Evolutionary conservation across 2,329 filamentous ascomycete genomes (phyloP).

Genomic region (Neonectria hederae): DNA sequence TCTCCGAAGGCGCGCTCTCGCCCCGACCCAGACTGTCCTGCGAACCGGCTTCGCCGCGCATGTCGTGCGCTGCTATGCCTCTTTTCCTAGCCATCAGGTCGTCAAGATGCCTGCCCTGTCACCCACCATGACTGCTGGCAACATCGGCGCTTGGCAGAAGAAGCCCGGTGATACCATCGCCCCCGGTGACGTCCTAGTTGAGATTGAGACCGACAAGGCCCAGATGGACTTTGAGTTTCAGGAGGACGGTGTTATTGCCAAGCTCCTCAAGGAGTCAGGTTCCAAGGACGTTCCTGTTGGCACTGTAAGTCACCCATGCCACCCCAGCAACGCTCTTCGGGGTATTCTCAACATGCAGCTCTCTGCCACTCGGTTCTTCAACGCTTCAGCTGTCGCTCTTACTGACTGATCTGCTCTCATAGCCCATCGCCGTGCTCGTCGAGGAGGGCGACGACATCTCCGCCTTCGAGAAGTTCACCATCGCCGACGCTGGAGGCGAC

Average conservation of each 20-base stretch:
- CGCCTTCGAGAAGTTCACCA: constrained; percentile 87
- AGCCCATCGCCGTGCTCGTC: constrained; percentile 96
- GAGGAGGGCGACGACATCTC: constrained; percentile 89
- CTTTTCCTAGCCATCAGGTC: constrained; percentile 92
- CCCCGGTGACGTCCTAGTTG: constrained; percentile 94
- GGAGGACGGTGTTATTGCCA: constrained; percentile 94
- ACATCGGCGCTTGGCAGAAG: constrained; percentile 98
- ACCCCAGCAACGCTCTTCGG: not conserved
- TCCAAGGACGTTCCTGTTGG: constrained; percentile 95
- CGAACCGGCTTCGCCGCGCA: constrained; percentile 62
- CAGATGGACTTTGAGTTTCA: constrained; percentile 99
- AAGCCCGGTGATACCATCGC: constrained; percentile 87
- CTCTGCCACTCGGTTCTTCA: constrained; percentile 19
- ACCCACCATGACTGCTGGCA: constrained; percentile 95
- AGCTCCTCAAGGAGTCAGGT: constrained; percentile 91
- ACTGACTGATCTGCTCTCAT: constrained; percentile 27
- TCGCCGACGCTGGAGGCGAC: constrained; percentile 91
- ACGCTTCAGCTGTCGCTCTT: constrained; percentile 3
- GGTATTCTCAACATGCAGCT: constrained; percentile 24
- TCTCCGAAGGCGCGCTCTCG: constrained; percentile 69
- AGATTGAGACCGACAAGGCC: constrained; percentile 99
- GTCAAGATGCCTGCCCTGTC: constrained; percentile 98
- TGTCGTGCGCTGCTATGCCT: constrained; percentile 75
- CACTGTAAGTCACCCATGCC: constrained; percentile 73
- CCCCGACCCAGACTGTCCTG: constrained; percentile 59